phyloP scores from a whole-genome alignment of 108 stramenopile genomes.

The Cyclostephanos tholiformis region DNA sequence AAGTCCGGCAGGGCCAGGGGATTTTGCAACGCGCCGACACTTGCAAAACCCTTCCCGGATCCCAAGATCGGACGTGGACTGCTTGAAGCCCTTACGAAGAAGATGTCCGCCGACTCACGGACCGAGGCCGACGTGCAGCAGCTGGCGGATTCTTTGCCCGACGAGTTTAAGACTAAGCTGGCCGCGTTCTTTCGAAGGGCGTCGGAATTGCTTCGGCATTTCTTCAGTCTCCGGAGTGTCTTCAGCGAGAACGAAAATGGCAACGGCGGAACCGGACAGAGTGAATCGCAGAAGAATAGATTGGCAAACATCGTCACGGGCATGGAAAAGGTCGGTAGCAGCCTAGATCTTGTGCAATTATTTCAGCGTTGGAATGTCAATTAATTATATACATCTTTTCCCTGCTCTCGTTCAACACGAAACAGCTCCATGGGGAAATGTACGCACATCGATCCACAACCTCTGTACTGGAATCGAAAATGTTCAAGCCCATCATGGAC shows the following conservation, averaged over 20 bases:
- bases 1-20: slow-evolving; percentile 34
- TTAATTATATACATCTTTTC: not conserved
- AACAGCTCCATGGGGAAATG: slow-evolving; percentile 54
- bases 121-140: slow-evolving; percentile 79
- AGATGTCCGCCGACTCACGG: slow-evolving; percentile 78
- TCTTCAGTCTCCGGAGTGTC: slow-evolving; percentile 74
- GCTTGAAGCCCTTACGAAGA: slow-evolving; percentile 77
- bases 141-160: slow-evolving; percentile 65
- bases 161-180: slow-evolving; percentile 73
- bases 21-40: slow-evolving; percentile 29
- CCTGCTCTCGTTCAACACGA: not conserved
- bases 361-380: not conserved
- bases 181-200: slow-evolving; percentile 81
- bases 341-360: not conserved
- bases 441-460: slow-evolving; percentile 63
- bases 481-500: slow-evolving; percentile 90
- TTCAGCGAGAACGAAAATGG: slow-evolving; percentile 38
- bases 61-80: slow-evolving; percentile 68
- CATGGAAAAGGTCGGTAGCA: slow-evolving; percentile 56
- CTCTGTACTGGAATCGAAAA: slow-evolving; percentile 52
- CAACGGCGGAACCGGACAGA: slow-evolving; percentile 33
- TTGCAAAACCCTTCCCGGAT: slow-evolving; percentile 67
- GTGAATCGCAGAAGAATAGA: slow-evolving; percentile 48
- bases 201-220: slow-evolving; percentile 84
- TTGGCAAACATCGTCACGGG: slow-evolving; percentile 76